Base-by-base conservation (phyloP, 805 yeast species). In the Candida piceae region DNA sequence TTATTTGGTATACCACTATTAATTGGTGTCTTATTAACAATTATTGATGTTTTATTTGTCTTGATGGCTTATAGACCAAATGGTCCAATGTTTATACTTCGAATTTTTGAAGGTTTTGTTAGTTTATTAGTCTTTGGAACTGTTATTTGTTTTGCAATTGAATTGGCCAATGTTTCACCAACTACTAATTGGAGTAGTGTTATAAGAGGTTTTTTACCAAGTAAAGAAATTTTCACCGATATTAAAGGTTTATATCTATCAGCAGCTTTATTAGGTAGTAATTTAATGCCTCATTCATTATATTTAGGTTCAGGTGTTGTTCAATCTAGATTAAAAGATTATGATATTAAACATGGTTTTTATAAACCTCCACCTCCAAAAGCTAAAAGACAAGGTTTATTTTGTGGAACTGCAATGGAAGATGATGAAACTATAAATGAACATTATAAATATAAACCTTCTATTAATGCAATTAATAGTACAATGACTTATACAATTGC, bases 271-370 rank as follows among this genome's bases (percentile, higher is more conserved):
- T 64, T 89, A 41, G 97, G 97, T 21, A 95, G 96, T 17, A 88
- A 96, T 2, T 90, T 89, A 18, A 88, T 88, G 97, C 96, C 96
- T 7, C 97, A 89, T 55, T 82, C 93, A 2, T 65, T 88, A 34
- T 88, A 83, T 53, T 68, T 88, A 31, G 97, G 97, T 2, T 80
- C 90, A 1, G 94, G 95, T 11, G 75, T 89, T 38, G 96, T 85
- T 5, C 94, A 87, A 55, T 81, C 95, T 5, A 70, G 96, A 43
- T 64, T 88, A 36, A 75, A 84, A 48, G 94, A 85, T 31, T 86
- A 66, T 52, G 97, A 88, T 57, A 66, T 77, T 13, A 74, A 72
- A 38, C 58, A 76, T 39, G 95, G 95, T 1, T 64, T 69, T 56
- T 80, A 73, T 51, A 55, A 41, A 1, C 65, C 60, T 48, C 68